Evolutionary conservation across 129 eudicot species (phyloP).

Genomic region (Artemisia tridentata): DNA sequence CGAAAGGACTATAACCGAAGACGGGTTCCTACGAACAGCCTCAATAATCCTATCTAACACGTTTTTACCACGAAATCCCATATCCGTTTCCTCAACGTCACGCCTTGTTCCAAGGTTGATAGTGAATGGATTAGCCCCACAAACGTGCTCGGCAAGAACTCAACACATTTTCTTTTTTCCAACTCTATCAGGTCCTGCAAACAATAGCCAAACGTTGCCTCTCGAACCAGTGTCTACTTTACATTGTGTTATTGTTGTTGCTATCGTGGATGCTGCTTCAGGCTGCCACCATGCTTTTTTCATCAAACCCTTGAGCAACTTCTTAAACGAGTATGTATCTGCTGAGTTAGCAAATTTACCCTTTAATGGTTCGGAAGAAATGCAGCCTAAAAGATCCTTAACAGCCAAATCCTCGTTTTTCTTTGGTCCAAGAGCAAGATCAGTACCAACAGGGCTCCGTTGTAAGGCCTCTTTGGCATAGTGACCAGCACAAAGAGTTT

Average conservation of each 20-base stretch:
- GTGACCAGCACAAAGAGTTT: too few relatives aligned
- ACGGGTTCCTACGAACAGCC: slow-evolving; percentile 76
- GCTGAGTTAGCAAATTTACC: slow-evolving; percentile 54
- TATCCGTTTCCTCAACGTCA: slow-evolving; percentile 57
- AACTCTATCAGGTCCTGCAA: slow-evolving; percentile 83
- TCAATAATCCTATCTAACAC: slow-evolving; percentile 77
- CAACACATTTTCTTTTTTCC: slow-evolving; percentile 89
- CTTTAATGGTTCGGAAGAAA: slow-evolving; percentile 58
- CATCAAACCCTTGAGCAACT: slow-evolving; percentile 83
- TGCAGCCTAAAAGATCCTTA: slow-evolving; percentile 76
- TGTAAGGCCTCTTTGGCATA: slow-evolving; percentile 44
- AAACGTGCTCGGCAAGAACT: slow-evolving; percentile 69
- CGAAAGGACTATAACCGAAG: slow-evolving; percentile 71
- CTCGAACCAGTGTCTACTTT: slow-evolving; percentile 51
- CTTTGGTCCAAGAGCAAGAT: slow-evolving; percentile 66
- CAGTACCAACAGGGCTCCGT: slow-evolving; percentile 73
- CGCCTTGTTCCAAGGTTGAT: slow-evolving; percentile 65
- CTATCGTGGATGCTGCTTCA: slow-evolving; percentile 86
- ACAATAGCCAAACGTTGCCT: slow-evolving; percentile 76
- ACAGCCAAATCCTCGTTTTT: slow-evolving; percentile 45
- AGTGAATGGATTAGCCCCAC: slow-evolving; percentile 55
- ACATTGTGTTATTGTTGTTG: slow-evolving; percentile 70
- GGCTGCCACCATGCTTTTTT: slow-evolving; percentile 97
- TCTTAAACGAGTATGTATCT: slow-evolving; percentile 82
- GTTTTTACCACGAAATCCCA: slow-evolving; percentile 71